Base-by-base conservation (phyloP, 2,329 filamentous ascomycete species). In the Pseudohalonectria lignicola region DNA sequence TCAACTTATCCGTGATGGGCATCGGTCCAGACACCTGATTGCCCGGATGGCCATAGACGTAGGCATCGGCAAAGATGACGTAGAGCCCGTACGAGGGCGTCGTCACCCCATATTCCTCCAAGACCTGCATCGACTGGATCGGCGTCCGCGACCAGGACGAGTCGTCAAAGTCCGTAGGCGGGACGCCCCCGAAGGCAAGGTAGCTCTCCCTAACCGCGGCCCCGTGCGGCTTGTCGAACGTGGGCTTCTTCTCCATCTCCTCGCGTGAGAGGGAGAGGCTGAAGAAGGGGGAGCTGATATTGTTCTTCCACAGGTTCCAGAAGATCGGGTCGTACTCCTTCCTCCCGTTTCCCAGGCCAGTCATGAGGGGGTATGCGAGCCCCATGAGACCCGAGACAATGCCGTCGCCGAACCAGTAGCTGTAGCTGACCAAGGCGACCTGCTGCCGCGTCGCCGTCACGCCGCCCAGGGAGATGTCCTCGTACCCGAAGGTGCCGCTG, bases 321-420 rank as follows among this genome's bases (percentile, higher is more conserved):
- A 75, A 63, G n/a, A 74, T 47, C 0, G 70, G 65, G 37, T 64
- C 58, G 52, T 74, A 75, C 0, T 50, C 40, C 30, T 37, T 33
- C 37, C 45, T 43, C 5, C 40, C 48, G 40, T 45, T 45, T 23
- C 56, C 52, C 3, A 62, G 57, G 17, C 59, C 62, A 1, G 68
- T 72, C 31, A 72, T 46, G 12, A 60, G 54, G 7, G 66, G 62
- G 46, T 69, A 74, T 1, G 59, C 67, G 11, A 76, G 55, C 1
- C 71, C 71, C 4, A 75, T 45, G 2, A 74, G 50, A 3, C 71
- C 71, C 19, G 60, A 63, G 2, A 64, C 63, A 16, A 59, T 50
- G 1, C 54, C 56, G 40, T 71, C 64, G 8, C 66, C 66, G 15
- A 55, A 48, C 54, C 61, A 67, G 11, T 53, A 57, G 0, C 64